Conservation (phyloP, 2,329 filamentous ascomycete species). For the Talaromyces rugulosus region DNA sequence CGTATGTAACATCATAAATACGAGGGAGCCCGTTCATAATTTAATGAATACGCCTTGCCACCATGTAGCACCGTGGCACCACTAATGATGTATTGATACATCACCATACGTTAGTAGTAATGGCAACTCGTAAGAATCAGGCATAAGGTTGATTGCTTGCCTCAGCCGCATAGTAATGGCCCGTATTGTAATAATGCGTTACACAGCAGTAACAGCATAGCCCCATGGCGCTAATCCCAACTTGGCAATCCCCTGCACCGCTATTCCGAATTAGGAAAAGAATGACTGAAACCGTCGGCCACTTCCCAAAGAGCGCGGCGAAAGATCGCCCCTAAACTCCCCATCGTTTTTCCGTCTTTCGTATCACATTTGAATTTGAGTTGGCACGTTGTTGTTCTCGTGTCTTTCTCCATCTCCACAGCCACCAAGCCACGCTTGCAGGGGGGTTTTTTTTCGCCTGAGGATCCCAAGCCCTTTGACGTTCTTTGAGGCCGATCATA, state of each 20-base stretch:
- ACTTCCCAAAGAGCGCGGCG: neutral
- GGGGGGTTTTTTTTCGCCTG: neutral
- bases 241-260: no score
- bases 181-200: neutral
- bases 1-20: no score
- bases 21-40: no score
- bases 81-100: no score
- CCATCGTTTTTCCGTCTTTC: neutral
- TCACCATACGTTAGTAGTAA: no score
- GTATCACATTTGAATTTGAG: neutral
- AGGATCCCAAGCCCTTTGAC: neutral
- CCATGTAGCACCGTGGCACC: no score
- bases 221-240: neutral
- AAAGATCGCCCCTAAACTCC: neutral
- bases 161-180: neutral
- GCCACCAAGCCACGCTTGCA: neutral
- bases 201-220: neutral
- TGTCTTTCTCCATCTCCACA: neutral
- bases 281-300: no score
- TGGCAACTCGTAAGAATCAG: no score
- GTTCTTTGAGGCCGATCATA: neutral
- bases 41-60: no score
- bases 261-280: neutral
- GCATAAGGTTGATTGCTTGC: no score
- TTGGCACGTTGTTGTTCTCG: neutral